phyloP scores from a whole-genome alignment of 495 filamentous ascomycete genomes.

The Trypethelium eluteriae region DNA sequence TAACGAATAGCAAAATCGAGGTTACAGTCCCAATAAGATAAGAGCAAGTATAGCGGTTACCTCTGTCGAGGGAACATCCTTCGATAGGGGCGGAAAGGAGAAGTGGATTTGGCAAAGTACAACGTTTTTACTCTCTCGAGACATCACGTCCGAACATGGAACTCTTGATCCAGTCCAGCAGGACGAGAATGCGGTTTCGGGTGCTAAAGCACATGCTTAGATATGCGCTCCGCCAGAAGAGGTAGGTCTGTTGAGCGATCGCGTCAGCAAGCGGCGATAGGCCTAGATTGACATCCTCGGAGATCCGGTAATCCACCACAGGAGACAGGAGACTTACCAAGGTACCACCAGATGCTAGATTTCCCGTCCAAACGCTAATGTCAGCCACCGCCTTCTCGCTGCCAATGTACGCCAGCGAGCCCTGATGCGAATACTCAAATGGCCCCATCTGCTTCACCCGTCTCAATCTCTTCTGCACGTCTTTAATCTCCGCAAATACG shows the following conservation, averaged over 20 bases:
- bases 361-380: conserved; percentile 95
- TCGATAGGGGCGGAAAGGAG: background rate
- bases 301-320: conserved; percentile 22
- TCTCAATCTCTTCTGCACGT: conserved; percentile 73
- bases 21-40: background rate
- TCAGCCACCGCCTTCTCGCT: conserved; percentile 96
- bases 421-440: conserved; percentile 97
- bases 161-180: conserved; percentile 92
- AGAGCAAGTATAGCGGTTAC: background rate
- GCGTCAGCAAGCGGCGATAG: background rate
- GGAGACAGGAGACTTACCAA: conserved; percentile 41
- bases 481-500: conserved; percentile 65
- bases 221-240: conserved; percentile 97
- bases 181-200: conserved; percentile 85
- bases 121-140: conserved; percentile 63
- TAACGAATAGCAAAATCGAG: background rate
- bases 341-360: conserved; percentile 77
- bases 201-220: conserved; percentile 99
- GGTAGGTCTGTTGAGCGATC: conserved; percentile 39
- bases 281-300: background rate
- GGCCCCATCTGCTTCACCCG: conserved; percentile 89
- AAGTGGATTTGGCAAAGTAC: background rate
- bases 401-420: conserved; percentile 93
- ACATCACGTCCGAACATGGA: conserved; percentile 93
- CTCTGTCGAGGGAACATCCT: background rate